Base-by-base conservation (phyloP, 2,329 filamentous ascomycete species). In the Orbilia ellipsospora region DNA sequence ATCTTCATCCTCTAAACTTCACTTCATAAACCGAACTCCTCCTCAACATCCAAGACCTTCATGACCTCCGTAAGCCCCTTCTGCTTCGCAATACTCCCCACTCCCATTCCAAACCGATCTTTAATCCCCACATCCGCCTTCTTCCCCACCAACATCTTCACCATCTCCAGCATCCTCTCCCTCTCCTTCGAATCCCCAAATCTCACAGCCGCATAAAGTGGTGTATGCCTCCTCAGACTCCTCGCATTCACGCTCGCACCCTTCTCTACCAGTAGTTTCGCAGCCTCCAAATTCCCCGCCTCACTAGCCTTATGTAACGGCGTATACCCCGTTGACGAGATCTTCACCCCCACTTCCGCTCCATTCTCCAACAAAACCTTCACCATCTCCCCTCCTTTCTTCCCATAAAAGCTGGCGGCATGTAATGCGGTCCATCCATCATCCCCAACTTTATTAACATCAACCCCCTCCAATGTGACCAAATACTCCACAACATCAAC, bases 71-170 rank as follows among this genome's bases (percentile, higher is more conserved):
- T 50, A 20, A 57, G 57, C 23, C 74, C 63, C 45, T 18, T 67
- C 45, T 65, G 60, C 52, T 55, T 72, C 20, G 66, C 73, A 15
- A 73, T 57, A 55, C 69, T 63, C 42, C 42, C 56, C 23, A 62
- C 23, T 6, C 61, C 69, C 48, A 62, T 68, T 44, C 73, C 73
- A 64, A 62, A 73, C 13, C 18, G 31, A 73, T 77, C 73, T 7
- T 26, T 68, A 7, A 42, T 36, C 28, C 51, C 61, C 13, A 63
- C 63, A 68, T 77, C 42, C 26, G 69, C 62, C 15, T 67, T 62
- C 52, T 44, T 67, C 51, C 55, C 69, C n/a, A 77, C 28, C 18
- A 73, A 45, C 16, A 73, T 16, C n/a, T 60, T 50, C 20, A 73
- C 67, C n/a, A 73, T 56, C 36, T 44, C 45, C 1, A 66, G 28